phyloP scores from a whole-genome alignment of 1,284 basidiomycete genomes.

The Sparassis latifolia region DNA sequence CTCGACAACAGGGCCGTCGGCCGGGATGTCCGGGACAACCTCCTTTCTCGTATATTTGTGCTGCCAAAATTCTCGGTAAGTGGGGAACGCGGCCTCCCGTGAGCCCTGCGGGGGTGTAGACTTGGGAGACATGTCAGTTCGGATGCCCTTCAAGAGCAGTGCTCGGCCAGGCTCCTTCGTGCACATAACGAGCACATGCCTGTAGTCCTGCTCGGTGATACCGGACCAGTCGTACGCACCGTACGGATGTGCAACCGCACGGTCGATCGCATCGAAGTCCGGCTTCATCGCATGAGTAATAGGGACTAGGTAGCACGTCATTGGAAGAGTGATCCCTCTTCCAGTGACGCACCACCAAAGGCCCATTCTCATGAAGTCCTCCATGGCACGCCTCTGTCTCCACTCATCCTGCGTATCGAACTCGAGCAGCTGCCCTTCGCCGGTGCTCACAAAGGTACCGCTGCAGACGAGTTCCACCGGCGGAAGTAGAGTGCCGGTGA shows the following conservation, averaged over 20 bases:
- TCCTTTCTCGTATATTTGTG: constrained; percentile 46
- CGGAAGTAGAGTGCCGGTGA: constrained; percentile 54
- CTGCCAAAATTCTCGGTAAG: constrained; percentile 56
- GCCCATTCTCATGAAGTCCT: constrained; percentile 54
- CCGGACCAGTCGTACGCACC: constrained; percentile 50
- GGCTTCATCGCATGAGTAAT: constrained; percentile 39
- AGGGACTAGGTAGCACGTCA: constrained; percentile 60
- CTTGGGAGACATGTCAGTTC: constrained; percentile 56
- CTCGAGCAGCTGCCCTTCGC: constrained; percentile 31
- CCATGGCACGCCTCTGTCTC: constrained; percentile 42
- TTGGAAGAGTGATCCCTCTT: constrained; percentile 40
- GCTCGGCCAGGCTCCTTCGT: constrained; percentile 48
- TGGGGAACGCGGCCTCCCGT: constrained; percentile 38
- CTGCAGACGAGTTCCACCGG: constrained; percentile 35
- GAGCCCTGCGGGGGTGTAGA: constrained; percentile 46
- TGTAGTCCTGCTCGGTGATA: constrained; percentile 41
- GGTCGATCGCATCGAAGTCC: constrained; percentile 51
- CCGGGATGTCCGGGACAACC: constrained; percentile 35
- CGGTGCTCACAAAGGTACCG: constrained; percentile 30
- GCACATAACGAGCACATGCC: constrained; percentile 46
- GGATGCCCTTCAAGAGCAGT: constrained; percentile 47
- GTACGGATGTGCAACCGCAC: constrained; percentile 39
- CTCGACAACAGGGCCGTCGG: constrained; percentile 56
- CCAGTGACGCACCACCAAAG: constrained; percentile 60
- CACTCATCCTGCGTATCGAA: constrained; percentile 39